Percentiles rank a stretch among this genome's conserved stretches.
These are phyloP conservation scores for Alternaria sp. DNA, from an alignment of 2,329 filamentous ascomycete genomes.

Conservation along the genomic window DNA sequence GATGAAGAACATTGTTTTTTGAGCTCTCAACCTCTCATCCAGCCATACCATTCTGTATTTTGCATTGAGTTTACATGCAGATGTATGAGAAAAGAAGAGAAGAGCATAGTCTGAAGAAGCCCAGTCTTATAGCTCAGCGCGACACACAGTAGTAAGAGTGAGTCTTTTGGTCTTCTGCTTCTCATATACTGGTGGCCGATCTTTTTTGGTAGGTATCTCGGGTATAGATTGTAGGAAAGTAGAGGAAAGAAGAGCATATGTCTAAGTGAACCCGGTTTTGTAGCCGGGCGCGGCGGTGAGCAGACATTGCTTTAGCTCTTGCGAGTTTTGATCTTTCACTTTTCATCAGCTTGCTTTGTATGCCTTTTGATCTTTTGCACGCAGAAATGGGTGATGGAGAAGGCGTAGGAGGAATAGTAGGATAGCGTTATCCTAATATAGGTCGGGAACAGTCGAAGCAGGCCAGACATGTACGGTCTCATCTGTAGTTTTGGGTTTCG, in stretches of 20 bases:
- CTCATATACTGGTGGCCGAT: too few relatives aligned
- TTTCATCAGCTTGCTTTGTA: too few relatives aligned
- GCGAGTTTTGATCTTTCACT: too few relatives aligned
- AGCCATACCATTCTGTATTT: neutral
- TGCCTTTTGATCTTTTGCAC: too few relatives aligned
- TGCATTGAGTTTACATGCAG: neutral
- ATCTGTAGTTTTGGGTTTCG: too few relatives aligned
- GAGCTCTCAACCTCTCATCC: neutral
- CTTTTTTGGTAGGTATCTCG: neutral
- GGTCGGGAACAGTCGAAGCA: too few relatives aligned
- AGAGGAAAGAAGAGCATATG: neutral
- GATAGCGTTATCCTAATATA: too few relatives aligned
- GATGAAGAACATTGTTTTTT: neutral
- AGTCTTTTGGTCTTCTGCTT: neutral
- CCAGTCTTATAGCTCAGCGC: neutral
- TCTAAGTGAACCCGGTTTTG: rapidly evolving
- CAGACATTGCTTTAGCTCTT: neutral
- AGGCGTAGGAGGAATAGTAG: too few relatives aligned
- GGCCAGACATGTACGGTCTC: too few relatives aligned
- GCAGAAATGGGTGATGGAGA: too few relatives aligned
- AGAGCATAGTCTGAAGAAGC: neutral
- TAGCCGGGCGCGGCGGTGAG: neutral
- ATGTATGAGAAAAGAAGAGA: neutral
- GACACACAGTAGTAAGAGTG: neutral
- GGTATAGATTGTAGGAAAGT: neutral